Evolutionary conservation across 208 protist species (phyloP), one percentile per base, ranked within the genome.

Genomic region (Trypanosoma platydactyli): DNA sequence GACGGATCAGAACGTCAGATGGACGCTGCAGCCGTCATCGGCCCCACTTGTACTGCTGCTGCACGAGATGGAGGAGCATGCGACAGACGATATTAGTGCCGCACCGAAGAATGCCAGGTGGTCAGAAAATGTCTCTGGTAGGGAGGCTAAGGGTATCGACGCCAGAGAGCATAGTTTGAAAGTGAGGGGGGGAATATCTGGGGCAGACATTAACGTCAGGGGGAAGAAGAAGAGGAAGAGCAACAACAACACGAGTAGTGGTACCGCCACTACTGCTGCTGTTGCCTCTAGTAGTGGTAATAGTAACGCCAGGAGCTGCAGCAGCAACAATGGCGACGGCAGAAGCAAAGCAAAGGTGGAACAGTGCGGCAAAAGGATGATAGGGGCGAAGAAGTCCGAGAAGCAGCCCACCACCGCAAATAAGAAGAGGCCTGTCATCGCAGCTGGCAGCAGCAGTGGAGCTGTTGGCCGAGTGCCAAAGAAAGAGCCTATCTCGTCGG

Each of bases 151-250:
- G 33, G 33, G 33, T 38, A 38, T 3, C 9, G 33, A 9, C 33
- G 9, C 33, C 33, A 3, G 33, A 38, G 33, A 38, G 33, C 33
- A 38, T 3, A 9, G 33, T 9, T 38, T 38, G 33, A 38, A 38
- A n/a, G n/a, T n/a, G n/a, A n/a, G n/a, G n/a, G n/a, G n/a, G n/a
- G n/a, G n/a, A n/a, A n/a, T n/a, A n/a, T n/a, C n/a, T n/a, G 33
- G 33, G 33, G 33, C 5, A 38, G 33, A 25, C 27, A 68, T 71
- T 15, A 57, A 20, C 25, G 35, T 24, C 5, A 54, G 16, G 33
- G 9, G 9, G 62, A 58, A 16, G 13, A 59, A 62, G 61, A 77
- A 71, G 61, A 15, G 57, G 20, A 1, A 48, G 57, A 42, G 11
- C 48, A 38, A 38, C 33, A 51, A 49, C 20, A 53, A 53, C 27